Conservation (phyloP, 345 rosid species). For the Mangifera indica region DNA sequence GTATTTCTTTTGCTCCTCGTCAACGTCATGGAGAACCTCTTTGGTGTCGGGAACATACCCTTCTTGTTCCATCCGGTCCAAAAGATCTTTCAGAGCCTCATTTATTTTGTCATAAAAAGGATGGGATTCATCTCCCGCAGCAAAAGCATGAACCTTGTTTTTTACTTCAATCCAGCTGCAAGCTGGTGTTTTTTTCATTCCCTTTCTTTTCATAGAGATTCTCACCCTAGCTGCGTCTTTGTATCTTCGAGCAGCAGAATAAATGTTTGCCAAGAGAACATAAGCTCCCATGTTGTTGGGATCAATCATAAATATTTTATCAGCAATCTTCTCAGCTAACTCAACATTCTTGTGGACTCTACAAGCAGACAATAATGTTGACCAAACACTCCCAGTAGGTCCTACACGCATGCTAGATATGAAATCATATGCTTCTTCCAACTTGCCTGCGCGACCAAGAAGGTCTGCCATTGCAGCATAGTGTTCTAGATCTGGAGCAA, state of each 20-base stretch:
- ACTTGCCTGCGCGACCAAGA: slow-evolving; percentile 84
- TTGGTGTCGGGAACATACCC: slow-evolving; percentile 68
- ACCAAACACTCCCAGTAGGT: slow-evolving; percentile 69
- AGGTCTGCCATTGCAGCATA: slow-evolving; percentile 82
- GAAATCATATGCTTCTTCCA: slow-evolving; percentile 74
- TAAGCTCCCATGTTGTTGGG: slow-evolving; percentile 70
- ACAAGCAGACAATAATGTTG: slow-evolving; percentile 68
- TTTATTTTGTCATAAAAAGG: slow-evolving; percentile 44
- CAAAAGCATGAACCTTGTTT: slow-evolving; percentile 59
- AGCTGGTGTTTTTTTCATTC: slow-evolving; percentile 67
- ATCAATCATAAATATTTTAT: slow-evolving; percentile 53
- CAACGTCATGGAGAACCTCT: slow-evolving; percentile 69
- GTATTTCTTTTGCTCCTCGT: slow-evolving; percentile 69
- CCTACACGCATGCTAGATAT: slow-evolving; percentile 45
- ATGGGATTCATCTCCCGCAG: slow-evolving; percentile 75
- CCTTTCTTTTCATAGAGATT: slow-evolving; percentile 45
- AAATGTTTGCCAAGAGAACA: slow-evolving; percentile 71
- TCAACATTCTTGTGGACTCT: slow-evolving; percentile 70
- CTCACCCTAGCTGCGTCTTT: slow-evolving; percentile 58
- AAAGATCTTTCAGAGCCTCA: slow-evolving; percentile 42
- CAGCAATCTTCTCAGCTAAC: slow-evolving; percentile 67
- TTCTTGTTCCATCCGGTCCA: slow-evolving; percentile 64
- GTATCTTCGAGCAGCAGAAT: slow-evolving; percentile 67
- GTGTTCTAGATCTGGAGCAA: slow-evolving; percentile 71
- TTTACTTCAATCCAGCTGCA: slow-evolving; percentile 86